Evolutionary conservation across 768 basidiomycete genomes (phyloP), one percentile per base, ranked within the genome.

Genomic region (Paxillus ammoniavirescens): DNA sequence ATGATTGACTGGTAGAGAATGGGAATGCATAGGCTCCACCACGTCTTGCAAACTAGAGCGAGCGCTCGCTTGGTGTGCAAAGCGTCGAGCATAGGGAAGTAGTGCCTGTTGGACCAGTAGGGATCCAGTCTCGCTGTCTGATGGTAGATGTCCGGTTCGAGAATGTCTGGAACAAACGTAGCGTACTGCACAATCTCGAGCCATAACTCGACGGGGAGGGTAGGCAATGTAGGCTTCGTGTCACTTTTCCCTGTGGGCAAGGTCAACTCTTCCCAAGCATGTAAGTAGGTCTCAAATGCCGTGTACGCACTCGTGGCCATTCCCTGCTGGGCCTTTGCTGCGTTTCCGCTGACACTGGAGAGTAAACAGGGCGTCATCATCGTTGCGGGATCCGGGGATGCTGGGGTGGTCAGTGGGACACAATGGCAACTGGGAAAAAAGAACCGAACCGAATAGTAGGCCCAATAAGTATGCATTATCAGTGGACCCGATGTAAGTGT

Each of bases 311-410:
- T 26, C 6, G 26, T 4, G 3, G 26, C 26, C 26, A 26, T 0
- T 26, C 26, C 26, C 26, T 26, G 26, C 6, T 26, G 40, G 62
- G 66, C 31, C 62, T 64, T 53, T 53, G 26, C 26, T 26, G 2
- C 70, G 42, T 44, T 56, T 49, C 54, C 49, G 8, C 52, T 23
- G 30, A 50, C 35, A 6, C 48, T 30, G 43, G 61, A 47, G 45
- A 67, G 67, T 38, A 4, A 67, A 36, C 6, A 63, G 61, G 1
- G 46, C 35, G 18, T 64, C 62, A 8, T 60, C 66, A 42, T 65
- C 56, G 31, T 12, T 49, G 52, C 40, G 40, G 43, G 56, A 38
- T 49, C 53, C n/a, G 55, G 46, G 33, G 54, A 48, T 36, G 40
- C 30, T 26, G 26, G 26, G 53, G 54, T 43, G 49, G 50, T 48